Conservation (phyloP, 2,329 filamentous ascomycete genomes). For the Delphinella strobiligena region DNA sequence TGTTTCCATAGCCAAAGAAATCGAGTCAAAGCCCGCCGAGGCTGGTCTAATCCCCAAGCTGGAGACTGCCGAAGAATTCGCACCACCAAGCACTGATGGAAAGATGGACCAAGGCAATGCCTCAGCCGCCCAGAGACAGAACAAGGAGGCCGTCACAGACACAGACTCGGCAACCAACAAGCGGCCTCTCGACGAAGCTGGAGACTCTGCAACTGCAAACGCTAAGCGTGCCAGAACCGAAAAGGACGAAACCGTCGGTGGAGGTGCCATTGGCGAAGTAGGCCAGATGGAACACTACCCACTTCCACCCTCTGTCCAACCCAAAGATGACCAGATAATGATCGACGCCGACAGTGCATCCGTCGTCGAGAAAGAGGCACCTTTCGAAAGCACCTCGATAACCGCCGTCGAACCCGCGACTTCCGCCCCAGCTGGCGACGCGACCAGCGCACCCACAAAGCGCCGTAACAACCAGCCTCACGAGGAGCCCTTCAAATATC, state of each 20-base stretch:
- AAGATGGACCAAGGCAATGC: slow-evolving; percentile 11
- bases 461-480: slow-evolving; percentile 36
- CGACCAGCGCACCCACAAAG: slow-evolving; percentile 9
- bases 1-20: slow-evolving; percentile 27
- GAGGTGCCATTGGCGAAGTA: slow-evolving; percentile 12
- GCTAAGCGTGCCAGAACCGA: slow-evolving; percentile 26
- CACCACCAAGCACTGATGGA: slow-evolving; percentile 14
- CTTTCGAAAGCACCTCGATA: slow-evolving; percentile 10
- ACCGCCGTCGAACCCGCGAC: slow-evolving; percentile 12
- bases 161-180: slow-evolving; percentile 18
- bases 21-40: slow-evolving; percentile 23
- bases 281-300: slow-evolving; percentile 15
- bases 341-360: background rate
- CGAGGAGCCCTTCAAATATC: slow-evolving; percentile 93
- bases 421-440: slow-evolving; percentile 8
- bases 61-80: slow-evolving; percentile 20
- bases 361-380: slow-evolving; percentile 9
- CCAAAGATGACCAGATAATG: slow-evolving; percentile 6
- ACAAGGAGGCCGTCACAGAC: slow-evolving; percentile 10
- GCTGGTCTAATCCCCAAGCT: slow-evolving; percentile 13
- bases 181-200: slow-evolving; percentile 28
- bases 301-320: slow-evolving; percentile 12
- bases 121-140: slow-evolving; percentile 15
- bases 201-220: slow-evolving; percentile 15
- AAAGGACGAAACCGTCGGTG: slow-evolving; percentile 12